These are phyloP conservation scores for Colletotrichum musae DNA, from an alignment of 2,329 filamentous ascomycete genomes.

Conservation along the genomic window DNA sequence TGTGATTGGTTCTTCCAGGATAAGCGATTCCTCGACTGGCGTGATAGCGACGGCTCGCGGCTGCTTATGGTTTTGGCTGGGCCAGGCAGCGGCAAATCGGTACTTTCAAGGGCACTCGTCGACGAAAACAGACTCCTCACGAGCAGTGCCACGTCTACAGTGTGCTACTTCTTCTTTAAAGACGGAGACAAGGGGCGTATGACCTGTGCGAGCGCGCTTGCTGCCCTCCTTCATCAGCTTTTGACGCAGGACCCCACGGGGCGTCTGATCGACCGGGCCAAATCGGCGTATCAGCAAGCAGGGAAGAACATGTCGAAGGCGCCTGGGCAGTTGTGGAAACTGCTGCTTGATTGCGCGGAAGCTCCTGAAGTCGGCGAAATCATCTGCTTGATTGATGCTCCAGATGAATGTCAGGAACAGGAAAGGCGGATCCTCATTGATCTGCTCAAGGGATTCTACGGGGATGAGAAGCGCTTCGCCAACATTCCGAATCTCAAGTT, in stretches of 20 bases:
- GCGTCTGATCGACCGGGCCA: background rate
- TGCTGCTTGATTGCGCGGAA: slow-evolving; percentile 14
- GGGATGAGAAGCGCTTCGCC: background rate
- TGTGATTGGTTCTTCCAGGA: slow-evolving; percentile 53
- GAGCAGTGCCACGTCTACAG: background rate
- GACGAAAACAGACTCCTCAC: slow-evolving; percentile 42
- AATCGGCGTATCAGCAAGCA: background rate
- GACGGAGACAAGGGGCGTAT: background rate
- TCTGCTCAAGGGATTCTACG: slow-evolving; percentile 39
- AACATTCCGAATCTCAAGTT: background rate
- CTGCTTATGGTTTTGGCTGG: slow-evolving; percentile 51
- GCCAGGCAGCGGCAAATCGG: slow-evolving; percentile 53
- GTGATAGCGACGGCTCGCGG: slow-evolving; percentile 39
- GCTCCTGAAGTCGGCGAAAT: slow-evolving; percentile 42
- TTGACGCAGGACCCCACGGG: background rate
- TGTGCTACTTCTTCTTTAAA: background rate
- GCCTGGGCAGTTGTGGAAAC: background rate
- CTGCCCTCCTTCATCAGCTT: background rate
- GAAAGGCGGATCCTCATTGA: slow-evolving; percentile 40
- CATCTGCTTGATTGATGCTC: slow-evolving; percentile 50
- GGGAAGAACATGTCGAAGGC: background rate
- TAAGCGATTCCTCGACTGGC: slow-evolving; percentile 47
- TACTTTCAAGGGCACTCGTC: slow-evolving; percentile 47
- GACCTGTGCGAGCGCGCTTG: background rate
- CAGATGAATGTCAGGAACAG: slow-evolving; percentile 49